These are phyloP conservation scores for Pholiota adiposa DNA, from an alignment of 1,284 basidiomycete species.

Conservation along the genomic window DNA sequence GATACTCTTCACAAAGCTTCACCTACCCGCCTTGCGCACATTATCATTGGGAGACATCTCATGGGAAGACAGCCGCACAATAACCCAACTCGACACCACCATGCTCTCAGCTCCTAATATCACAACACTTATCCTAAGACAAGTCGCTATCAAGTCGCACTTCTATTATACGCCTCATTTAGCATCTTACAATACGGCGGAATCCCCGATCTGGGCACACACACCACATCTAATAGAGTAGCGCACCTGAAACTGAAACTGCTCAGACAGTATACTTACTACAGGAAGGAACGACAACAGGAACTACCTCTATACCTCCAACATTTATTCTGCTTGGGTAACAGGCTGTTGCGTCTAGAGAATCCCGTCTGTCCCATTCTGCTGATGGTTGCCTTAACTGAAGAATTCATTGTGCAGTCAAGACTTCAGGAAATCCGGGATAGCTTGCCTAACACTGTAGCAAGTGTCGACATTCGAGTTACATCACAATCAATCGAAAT, in stretches of 20 bases:
- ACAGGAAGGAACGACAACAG: not conserved
- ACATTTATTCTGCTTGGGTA: not conserved
- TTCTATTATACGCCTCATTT: not conserved
- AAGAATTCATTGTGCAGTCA: no score
- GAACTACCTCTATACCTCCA: not conserved
- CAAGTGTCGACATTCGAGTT: no score
- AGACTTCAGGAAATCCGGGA: no score
- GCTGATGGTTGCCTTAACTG: no score
- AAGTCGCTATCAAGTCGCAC: not conserved
- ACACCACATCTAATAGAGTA: no score
- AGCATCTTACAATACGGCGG: no score
- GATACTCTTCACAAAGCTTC: not conserved
- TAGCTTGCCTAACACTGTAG: no score
- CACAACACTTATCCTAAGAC: not conserved
- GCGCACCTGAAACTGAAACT: not conserved
- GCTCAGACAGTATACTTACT: no score
- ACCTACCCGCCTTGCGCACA: not conserved
- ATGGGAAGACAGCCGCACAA: not conserved
- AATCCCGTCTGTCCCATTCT: not conserved
- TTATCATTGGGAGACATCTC: not conserved
- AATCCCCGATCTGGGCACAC: not conserved
- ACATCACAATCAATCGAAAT: no score
- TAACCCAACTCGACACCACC: not conserved
- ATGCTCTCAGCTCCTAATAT: not conserved
- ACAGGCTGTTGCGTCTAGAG: not conserved